A percentile compares a stretch with the other conserved stretches of the same genome.
Conservation (phyloP, 257 asterid genomes). For the Osmanthus fragrans region DNA sequence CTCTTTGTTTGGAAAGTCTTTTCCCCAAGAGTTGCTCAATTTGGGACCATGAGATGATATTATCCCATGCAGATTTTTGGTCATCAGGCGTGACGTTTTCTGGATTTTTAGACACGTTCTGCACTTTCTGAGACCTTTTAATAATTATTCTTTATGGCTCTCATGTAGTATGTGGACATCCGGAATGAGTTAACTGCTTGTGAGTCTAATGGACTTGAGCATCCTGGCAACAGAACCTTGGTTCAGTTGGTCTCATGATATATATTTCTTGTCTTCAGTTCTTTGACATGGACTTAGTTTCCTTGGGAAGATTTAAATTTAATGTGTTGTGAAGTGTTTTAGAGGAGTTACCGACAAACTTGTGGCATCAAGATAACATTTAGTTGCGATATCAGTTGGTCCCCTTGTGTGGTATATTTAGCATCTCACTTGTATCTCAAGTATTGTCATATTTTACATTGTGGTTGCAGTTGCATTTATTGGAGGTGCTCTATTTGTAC, state of each 20-base stretch:
- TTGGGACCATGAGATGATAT: neutral
- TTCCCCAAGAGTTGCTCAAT: neutral
- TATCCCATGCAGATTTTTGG: neutral
- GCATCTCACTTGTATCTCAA: conserved; percentile 12
- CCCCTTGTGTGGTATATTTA: conserved; percentile 3
- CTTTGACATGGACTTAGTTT: neutral
- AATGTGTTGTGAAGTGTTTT: neutral
- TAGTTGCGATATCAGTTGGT: neutral
- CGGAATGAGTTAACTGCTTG: neutral
- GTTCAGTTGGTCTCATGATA: neutral
- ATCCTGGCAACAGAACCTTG: neutral
- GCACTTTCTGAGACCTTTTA: neutral
- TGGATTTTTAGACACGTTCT: neutral
- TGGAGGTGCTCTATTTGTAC: conserved; percentile 79
- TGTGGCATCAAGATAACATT: neutral
- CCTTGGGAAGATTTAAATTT: neutral
- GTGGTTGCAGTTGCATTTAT: conserved; percentile 67
- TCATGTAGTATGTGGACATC: neutral
- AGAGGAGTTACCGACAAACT: neutral
- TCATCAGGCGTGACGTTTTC: neutral
- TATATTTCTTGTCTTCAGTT: neutral
- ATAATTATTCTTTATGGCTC: neutral
- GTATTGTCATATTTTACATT: conserved; percentile 14
- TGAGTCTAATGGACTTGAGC: neutral
- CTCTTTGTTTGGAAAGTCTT: no score